Base-by-base conservation (phyloP, 1,284 basidiomycete genomes). In the Rhodotorula sp. region DNA sequence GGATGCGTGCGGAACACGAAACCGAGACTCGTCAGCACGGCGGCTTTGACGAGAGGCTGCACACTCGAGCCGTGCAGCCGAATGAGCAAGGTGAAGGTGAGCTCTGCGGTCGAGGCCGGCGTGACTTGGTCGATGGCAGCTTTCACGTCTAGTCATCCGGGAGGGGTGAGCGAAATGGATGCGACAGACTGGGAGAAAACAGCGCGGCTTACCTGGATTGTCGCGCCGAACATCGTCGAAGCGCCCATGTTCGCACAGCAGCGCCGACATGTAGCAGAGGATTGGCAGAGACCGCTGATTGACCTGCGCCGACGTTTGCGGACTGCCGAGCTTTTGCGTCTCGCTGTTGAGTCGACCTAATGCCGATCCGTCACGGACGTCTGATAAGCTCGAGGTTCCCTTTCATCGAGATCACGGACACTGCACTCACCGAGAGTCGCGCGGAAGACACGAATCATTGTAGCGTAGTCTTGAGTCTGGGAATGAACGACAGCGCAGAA, bases 1-100 rank as follows among this genome's bases (percentile, higher is more conserved):
- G 96, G 95, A 76, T 94, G 90, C 10, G 93, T 89, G n/a, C 92
- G 89, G 83, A 94, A 98, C 6, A 99, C 82, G 80, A 91, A 96
- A 14, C 82, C 94, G 46, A 99, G 84, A 78, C 92, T 94, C 76
- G 93, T 80, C 70, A 95, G 79, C 23, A 90, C 85, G 26, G 89
- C 85, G 7, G 86, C 86, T 49, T 88, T 86, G 61, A 91, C 82
- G 20, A 83, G 81, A 5, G 83, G 68, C 58, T 88, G 87, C 2
- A 80, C 80, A 67, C 87, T 86, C 72, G 87, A 89, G 64, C 87
- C 83, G 78, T 93, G 90, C 15, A 94, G 81, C 48, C 84, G 83
- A 43, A 97, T 82, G 62, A 96, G 86, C 29, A 86, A 85, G 63
- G 84, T 82, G 78, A 92, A 96, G 15, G 96, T 87, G 76, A 92